Evolutionary conservation across 305 asterid species (phyloP).

Genomic region (Fraxinus nigra): DNA sequence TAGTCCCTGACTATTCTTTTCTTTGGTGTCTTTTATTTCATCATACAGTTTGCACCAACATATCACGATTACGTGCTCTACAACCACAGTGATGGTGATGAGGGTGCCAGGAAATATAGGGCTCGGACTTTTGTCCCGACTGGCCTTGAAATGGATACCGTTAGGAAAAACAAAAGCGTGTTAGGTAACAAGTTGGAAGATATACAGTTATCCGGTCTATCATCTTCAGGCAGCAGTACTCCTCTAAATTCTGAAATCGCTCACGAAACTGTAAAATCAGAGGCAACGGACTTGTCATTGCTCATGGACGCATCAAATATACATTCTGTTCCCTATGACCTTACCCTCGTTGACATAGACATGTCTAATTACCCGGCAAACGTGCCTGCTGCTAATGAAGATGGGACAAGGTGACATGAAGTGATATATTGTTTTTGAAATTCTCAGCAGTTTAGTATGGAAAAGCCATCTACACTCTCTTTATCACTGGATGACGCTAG

Average conservation of each 20-base stretch:
- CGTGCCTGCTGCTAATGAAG: slow-evolving; percentile 45
- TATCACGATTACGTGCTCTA: slow-evolving; percentile 94
- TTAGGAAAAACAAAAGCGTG: slow-evolving; percentile 65
- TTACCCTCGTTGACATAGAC: slow-evolving; percentile 66
- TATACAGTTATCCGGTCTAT: slow-evolving; percentile 47
- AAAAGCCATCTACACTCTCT: not conserved
- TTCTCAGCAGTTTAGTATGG: not conserved
- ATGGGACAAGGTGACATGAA: slow-evolving; percentile 44
- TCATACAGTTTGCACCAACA: slow-evolving; percentile 88
- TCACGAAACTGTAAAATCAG: slow-evolving; percentile 38
- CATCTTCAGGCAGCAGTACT: slow-evolving; percentile 49
- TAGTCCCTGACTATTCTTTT: slow-evolving; percentile 7
- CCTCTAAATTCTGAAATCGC: slow-evolving; percentile 32
- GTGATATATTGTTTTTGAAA: slow-evolving; percentile 19
- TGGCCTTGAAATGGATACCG: slow-evolving; percentile 93
- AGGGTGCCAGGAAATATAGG: slow-evolving; percentile 84
- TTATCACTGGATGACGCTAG: slow-evolving; percentile 19
- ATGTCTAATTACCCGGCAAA: slow-evolving; percentile 57
- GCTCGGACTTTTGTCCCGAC: slow-evolving; percentile 96
- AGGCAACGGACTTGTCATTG: slow-evolving; percentile 53
- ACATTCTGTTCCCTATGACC: slow-evolving; percentile 50
- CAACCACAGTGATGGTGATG: slow-evolving; percentile 81
- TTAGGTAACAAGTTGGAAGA: slow-evolving; percentile 68
- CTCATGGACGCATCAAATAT: slow-evolving; percentile 46
- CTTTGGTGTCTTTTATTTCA: slow-evolving; percentile 7